Conservation (phyloP, 306 rosid genomes). For the Vigna nakashimae region DNA sequence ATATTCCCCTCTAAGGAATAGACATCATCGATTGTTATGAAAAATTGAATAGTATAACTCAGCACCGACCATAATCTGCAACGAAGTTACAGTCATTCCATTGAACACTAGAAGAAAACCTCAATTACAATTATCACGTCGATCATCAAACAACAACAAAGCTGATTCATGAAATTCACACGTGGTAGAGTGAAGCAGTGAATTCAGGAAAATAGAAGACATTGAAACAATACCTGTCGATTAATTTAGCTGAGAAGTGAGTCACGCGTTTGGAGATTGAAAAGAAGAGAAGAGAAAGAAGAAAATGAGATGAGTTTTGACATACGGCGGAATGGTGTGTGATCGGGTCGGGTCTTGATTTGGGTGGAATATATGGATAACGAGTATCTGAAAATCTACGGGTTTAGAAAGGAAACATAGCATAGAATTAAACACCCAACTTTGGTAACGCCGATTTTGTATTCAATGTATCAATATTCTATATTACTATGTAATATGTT, state of each 20-base stretch:
- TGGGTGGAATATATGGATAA: not conserved
- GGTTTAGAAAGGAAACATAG: too few species aligned
- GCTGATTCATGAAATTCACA: not conserved
- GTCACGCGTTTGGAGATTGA: not conserved
- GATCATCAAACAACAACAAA: not conserved
- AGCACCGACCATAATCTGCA: slow-evolving; percentile 43
- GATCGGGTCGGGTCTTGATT: slow-evolving; percentile 38
- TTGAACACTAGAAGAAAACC: not conserved
- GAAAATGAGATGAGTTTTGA: not conserved
- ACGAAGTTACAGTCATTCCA: slow-evolving; percentile 11
- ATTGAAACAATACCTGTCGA: not conserved
- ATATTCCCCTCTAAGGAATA: slow-evolving; percentile 7
- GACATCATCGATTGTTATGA: not conserved
- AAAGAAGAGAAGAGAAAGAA: not conserved
- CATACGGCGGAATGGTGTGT: not conserved
- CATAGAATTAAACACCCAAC: too few species aligned
- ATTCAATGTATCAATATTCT: not conserved
- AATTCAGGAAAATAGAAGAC: not conserved
- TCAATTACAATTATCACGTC: not conserved
- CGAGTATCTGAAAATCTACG: not conserved
- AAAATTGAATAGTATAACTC: not conserved
- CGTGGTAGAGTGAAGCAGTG: not conserved
- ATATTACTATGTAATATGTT: too few species aligned
- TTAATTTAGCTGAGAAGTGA: not conserved
- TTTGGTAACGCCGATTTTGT: not conserved